Evolutionary conservation across 176 grass and related monocot genomes (phyloP).

Genomic region (Cenchrus purpureus): DNA sequence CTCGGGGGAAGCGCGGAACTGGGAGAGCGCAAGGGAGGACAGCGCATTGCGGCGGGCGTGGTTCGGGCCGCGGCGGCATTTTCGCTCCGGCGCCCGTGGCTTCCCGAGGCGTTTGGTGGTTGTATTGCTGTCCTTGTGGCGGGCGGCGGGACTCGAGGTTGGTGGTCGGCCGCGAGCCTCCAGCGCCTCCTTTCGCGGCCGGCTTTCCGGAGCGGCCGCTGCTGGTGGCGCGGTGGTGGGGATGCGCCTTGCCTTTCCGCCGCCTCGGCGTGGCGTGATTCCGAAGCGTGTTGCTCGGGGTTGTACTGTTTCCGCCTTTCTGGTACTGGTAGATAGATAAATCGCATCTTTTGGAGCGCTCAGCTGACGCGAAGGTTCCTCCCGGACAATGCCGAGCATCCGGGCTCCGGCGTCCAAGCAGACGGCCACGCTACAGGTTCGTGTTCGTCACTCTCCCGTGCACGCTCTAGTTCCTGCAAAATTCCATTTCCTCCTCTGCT

Average conservation of each 20-base stretch:
- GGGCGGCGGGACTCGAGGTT: conserved; percentile 13
- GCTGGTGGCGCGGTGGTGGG: conserved; percentile 36
- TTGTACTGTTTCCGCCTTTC: conserved; percentile 1
- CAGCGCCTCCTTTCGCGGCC: conserved; percentile 27
- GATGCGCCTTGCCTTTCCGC: conserved; percentile 54
- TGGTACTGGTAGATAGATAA: conserved; percentile 42
- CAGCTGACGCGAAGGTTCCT: conserved; percentile 38
- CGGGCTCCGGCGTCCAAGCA: conserved; percentile 84
- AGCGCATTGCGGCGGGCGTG: not conserved
- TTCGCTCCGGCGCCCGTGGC: not conserved
- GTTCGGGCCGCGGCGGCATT: conserved; percentile 17
- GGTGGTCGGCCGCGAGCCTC: conserved; percentile 25
- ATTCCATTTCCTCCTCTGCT: not conserved
- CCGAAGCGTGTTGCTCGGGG: conserved; percentile 12
- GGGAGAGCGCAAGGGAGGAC: not conserved
- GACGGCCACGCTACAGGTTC: conserved; percentile 88
- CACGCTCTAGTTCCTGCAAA: not conserved
- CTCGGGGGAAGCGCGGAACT: not conserved
- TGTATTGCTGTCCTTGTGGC: not conserved
- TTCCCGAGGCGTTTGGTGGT: not conserved
- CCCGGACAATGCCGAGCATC: conserved; percentile 75
- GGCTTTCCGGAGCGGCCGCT: conserved; percentile 31
- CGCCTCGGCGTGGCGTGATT: conserved; percentile 50
- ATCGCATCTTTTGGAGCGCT: conserved; percentile 2
- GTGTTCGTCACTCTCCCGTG: conserved; percentile 31